Percentiles rank a stretch among this genome's conserved stretches.
These are phyloP conservation scores for Kwoniella bestiolae DNA, from an alignment of 768 basidiomycete species.

Conservation along the genomic window DNA sequence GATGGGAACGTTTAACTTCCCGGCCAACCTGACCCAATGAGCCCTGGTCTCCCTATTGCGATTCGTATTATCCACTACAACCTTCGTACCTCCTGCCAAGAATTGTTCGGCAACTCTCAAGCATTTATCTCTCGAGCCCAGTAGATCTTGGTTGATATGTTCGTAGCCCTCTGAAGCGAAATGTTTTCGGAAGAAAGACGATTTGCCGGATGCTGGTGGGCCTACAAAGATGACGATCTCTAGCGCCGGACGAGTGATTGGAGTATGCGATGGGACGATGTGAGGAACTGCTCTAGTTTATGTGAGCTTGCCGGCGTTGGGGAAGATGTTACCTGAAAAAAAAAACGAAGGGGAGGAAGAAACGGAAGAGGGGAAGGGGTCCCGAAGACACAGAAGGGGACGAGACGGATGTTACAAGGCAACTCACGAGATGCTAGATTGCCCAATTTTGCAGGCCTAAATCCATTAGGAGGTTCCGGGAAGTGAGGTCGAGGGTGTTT, in stretches of 20 bases:
- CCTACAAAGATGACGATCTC: slow-evolving; percentile 70
- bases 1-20: slow-evolving; percentile 63
- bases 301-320: neutral
- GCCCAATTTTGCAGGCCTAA: slow-evolving; percentile 64
- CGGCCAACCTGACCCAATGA: slow-evolving; percentile 72
- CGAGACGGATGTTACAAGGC: neutral
- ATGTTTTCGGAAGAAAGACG: slow-evolving; percentile 72
- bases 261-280: slow-evolving; percentile 61
- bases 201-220: slow-evolving; percentile 74
- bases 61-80: slow-evolving; percentile 94
- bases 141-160: slow-evolving; percentile 84
- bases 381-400: neutral
- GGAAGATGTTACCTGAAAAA: no score
- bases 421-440: slow-evolving; percentile 52
- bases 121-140: slow-evolving; percentile 77
- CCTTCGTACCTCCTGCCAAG: slow-evolving; percentile 66
- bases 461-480: slow-evolving; percentile 68
- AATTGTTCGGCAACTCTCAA: slow-evolving; percentile 67
- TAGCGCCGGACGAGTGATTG: slow-evolving; percentile 52
- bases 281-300: slow-evolving; percentile 50
- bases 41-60: slow-evolving; percentile 71
- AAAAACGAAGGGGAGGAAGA: neutral
- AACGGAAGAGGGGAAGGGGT: neutral
- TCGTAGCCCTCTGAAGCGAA: slow-evolving; percentile 72
- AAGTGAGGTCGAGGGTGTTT: slow-evolving; percentile 58